These are phyloP conservation scores for Hydrangea macrophylla DNA, from an alignment of 148 eudicot genomes.

Conservation along the genomic window DNA sequence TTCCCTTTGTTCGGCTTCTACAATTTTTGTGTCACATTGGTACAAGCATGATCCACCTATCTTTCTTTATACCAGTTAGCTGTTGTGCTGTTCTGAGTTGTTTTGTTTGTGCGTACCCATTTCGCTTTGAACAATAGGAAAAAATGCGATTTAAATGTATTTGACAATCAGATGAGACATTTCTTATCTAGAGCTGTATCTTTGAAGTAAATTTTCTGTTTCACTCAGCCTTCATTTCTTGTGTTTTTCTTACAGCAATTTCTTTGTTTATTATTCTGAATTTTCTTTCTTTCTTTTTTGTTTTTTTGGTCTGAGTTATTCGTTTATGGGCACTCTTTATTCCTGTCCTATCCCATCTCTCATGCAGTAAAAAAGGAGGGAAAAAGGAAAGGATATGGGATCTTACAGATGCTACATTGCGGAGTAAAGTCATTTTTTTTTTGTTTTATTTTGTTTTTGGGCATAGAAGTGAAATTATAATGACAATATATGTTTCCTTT, in stretches of 20 bases:
- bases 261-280: not conserved
- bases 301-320: not conserved
- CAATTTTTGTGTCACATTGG: constrained; percentile 3
- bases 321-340: too few relatives aligned
- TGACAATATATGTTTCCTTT: too few relatives aligned
- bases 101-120: not conserved
- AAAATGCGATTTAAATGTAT: not conserved
- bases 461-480: too few relatives aligned
- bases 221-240: not conserved
- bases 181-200: not conserved
- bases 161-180: not conserved
- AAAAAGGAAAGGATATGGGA: too few relatives aligned
- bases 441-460: too few relatives aligned
- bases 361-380: not conserved
- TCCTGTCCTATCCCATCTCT: not conserved
- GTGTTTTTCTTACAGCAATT: not conserved
- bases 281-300: not conserved
- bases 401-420: too few relatives aligned
- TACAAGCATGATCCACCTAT: not conserved
- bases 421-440: too few relatives aligned
- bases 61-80: not conserved
- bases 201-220: not conserved
- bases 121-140: not conserved
- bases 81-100: too few relatives aligned
- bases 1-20: not conserved